Evolutionary conservation across 1,139 yeast species (phyloP), one percentile per base, ranked within the genome.

Genomic region (Suhomyces yuchorum): DNA sequence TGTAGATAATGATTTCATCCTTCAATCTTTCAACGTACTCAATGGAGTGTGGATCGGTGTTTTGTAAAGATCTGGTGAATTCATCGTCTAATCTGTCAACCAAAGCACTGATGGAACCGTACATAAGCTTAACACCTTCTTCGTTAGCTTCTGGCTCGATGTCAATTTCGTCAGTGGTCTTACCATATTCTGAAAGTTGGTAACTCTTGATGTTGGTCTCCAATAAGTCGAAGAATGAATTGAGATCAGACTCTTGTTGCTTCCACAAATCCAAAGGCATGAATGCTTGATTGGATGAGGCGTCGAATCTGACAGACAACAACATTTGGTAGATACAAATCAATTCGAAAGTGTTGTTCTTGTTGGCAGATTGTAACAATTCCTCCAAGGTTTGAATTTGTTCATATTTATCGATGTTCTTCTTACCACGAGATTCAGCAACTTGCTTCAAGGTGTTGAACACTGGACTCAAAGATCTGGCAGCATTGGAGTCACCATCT

Each of bases 1-100:
- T 77, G 73, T 92, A 93, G 49, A 93, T 77, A 41, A 74, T 73
- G 54, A 84, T 78, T 72, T 93, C 99, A 68, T 92, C 97, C 68
- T 87, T 86, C 66, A 95, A 80, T 66, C 98, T 82, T 58, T 87
- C 91, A 57, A 93, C 82, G 68, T 93, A 95, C 68, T 95, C 99
- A 51, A 89, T 85, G 26, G 98, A 88, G 67, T 93, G 98, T 44
- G 97, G 97, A 66, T 93, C 98, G 59, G 90, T 85, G 59, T 83
- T 82, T 67, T 92, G 92, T 60, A 93, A 79, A 44, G 96, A 90
- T 59, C 87, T 84, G 54, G 88, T 87, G 61, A 92, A 86, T 73
- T 95, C 99, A 63, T 93, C 98, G 66, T 92, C 97, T 57, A 95
- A 80, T 69, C 98, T 84, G 73, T 93, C 99, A 54, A 92, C 87